Evolutionary conservation across 805 yeast species (phyloP).

Genomic region (Yarrowia sp.): DNA sequence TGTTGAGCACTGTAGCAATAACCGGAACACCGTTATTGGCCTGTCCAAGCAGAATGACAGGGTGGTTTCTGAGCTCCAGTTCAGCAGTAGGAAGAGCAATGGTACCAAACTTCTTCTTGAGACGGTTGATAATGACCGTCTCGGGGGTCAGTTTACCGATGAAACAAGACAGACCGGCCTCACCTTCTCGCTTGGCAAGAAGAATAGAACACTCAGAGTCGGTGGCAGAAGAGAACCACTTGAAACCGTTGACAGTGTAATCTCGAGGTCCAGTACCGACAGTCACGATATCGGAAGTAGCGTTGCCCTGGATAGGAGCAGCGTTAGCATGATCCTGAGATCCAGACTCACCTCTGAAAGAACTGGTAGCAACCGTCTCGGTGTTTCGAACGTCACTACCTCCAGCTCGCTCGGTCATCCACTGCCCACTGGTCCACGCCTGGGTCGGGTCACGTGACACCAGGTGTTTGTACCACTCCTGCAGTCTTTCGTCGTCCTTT

Average conservation of each 20-base stretch:
- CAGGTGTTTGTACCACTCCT: constrained; percentile 30
- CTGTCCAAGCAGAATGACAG: constrained; percentile 32
- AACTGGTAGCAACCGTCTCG: constrained; percentile 35
- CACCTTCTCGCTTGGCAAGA: constrained; percentile 34
- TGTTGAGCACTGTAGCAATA: constrained; percentile 36
- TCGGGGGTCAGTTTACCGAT: constrained; percentile 34
- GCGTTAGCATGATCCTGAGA: too few species aligned
- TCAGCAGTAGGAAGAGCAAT: constrained; percentile 39
- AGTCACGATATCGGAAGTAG: background rate
- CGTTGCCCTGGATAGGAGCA: background rate
- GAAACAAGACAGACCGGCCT: constrained; percentile 36
- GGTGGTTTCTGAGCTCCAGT: constrained; percentile 34
- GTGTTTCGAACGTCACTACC: constrained; percentile 38
- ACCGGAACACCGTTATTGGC: constrained; percentile 36
- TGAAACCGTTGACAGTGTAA: constrained; percentile 36
- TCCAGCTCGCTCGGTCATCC: constrained; percentile 40
- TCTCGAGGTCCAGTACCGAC: background rate
- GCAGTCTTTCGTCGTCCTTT: constrained; percentile 27
- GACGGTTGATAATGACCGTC: constrained; percentile 34
- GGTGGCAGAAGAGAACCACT: constrained; percentile 40
- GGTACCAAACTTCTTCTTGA: constrained; percentile 39
- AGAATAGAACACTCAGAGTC: constrained; percentile 38
- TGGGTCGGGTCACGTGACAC: constrained; percentile 35
- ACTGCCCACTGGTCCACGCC: constrained; percentile 40
- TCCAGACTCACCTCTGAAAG: background rate